These are phyloP conservation scores for Linum usitatissimum DNA, from an alignment of 345 rosid species.

Conservation along the genomic window DNA sequence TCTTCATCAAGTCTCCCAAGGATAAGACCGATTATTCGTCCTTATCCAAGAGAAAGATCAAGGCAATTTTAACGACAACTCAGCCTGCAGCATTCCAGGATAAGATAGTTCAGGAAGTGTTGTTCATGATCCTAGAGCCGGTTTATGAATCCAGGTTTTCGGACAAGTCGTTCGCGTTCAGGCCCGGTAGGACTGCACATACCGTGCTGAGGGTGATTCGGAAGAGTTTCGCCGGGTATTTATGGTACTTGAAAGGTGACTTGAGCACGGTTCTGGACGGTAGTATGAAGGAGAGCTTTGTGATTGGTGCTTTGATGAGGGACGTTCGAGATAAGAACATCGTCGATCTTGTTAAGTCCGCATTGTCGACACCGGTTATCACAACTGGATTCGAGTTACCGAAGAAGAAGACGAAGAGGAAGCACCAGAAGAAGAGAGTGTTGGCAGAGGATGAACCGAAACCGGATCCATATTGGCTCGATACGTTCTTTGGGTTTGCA, in stretches of 20 bases:
- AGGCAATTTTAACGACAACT: conserved; percentile 72
- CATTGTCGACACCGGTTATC: conserved; percentile 72
- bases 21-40: conserved; percentile 82
- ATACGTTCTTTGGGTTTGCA: conserved; percentile 87
- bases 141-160: conserved; percentile 80
- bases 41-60: conserved; percentile 89
- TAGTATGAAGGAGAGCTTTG: conserved; percentile 71
- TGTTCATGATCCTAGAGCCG: conserved; percentile 80
- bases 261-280: conserved; percentile 88
- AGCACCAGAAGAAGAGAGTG: conserved; percentile 86
- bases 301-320: conserved; percentile 79
- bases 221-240: conserved; percentile 78
- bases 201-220: conserved; percentile 80
- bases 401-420: conserved; percentile 66
- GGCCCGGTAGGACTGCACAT: conserved; percentile 89
- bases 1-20: conserved; percentile 73
- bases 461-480: conserved; percentile 98
- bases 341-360: conserved; percentile 70
- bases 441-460: conserved; percentile 96
- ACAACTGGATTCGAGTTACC: conserved; percentile 42
- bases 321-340: conserved; percentile 94
- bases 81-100: conserved; percentile 89
- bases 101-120: conserved; percentile 84
- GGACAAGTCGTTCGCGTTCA: conserved; percentile 71
- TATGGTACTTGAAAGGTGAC: conserved; percentile 92